A percentile compares a stretch with the other conserved stretches of the same genome.
phyloP scores from a whole-genome alignment of 2,329 filamentous ascomycete species.

The Diaporthe velutina region DNA sequence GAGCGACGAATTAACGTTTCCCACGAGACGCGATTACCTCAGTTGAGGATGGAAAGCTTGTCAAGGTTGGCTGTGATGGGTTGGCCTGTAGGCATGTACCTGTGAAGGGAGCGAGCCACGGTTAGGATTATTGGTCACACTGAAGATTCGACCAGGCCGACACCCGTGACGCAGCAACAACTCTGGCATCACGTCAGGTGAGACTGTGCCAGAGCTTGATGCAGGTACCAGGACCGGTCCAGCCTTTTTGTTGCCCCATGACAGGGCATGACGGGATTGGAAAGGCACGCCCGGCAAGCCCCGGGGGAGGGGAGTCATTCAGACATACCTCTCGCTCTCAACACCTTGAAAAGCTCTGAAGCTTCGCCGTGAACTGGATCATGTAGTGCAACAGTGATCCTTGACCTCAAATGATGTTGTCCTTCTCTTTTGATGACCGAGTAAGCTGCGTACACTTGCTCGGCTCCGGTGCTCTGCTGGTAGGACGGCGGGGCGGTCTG shows the following conservation, averaged over 20 bases:
- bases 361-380: conserved; percentile 42
- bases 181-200: conserved; percentile 22
- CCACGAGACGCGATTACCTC: conserved; percentile 61
- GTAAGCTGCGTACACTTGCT: conserved; percentile 31
- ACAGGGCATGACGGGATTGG: conserved; percentile 11
- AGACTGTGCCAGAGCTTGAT: conserved; percentile 31
- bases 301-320: conserved; percentile 26
- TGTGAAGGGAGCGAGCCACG: conserved; percentile 51
- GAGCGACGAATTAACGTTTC: conserved; percentile 77
- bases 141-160: not conserved
- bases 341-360: conserved; percentile 41
- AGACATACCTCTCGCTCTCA: conserved; percentile 44
- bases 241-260: not conserved
- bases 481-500: conserved; percentile 19
- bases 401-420: conserved; percentile 23
- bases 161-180: conserved; percentile 8
- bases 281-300: conserved; percentile 30
- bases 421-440: conserved; percentile 34
- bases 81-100: conserved; percentile 57
- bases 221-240: conserved; percentile 31
- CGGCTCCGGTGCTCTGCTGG: conserved; percentile 25
- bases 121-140: conserved; percentile 29
- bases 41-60: conserved; percentile 52
- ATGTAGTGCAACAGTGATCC: conserved; percentile 40
- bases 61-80: conserved; percentile 48